Conservation (phyloP, 1,284 basidiomycete species). For the Trichosporon ovoides region DNA sequence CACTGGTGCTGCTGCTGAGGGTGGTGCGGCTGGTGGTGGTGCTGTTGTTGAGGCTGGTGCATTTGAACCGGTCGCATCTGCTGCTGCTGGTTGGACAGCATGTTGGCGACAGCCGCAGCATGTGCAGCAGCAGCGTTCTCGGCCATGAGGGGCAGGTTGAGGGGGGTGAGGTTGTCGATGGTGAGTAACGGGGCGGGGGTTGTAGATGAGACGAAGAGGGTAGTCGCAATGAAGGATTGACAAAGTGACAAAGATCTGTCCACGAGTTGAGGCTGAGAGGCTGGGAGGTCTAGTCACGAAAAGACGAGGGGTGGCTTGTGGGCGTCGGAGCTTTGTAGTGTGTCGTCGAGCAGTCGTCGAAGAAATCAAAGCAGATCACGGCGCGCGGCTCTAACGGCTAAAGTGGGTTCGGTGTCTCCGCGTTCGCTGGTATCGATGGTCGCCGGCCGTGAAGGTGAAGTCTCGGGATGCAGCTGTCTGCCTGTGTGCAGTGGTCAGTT, state of each 20-base stretch:
- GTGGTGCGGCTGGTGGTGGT: neutral
- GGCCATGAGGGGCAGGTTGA: constrained; percentile 3
- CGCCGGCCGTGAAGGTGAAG: no score
- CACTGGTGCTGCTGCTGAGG: neutral
- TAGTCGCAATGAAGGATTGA: neutral
- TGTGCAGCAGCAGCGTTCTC: constrained; percentile 2
- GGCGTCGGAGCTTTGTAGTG: neutral
- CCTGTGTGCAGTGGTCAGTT: no score
- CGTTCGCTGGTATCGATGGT: no score
- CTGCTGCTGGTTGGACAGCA: neutral
- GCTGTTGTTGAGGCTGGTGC: constrained; percentile 1
- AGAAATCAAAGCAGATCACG: no score
- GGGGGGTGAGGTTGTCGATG: constrained; percentile 4
- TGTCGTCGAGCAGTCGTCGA: neutral
- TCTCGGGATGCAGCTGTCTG: no score
- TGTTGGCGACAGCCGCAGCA: constrained; percentile 2
- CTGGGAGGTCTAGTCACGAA: neutral
- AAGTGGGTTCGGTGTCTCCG: no score
- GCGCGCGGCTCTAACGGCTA: no score
- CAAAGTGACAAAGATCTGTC: neutral
- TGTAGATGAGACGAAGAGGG: neutral
- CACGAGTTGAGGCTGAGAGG: neutral
- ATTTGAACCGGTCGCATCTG: neutral
- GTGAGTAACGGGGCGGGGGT: constrained; percentile 2
- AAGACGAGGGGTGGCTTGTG: neutral